A percentile compares a stretch with the other conserved stretches of the same genome.
Conservation (phyloP, 768 basidiomycete genomes). For the Boletales sp. region DNA sequence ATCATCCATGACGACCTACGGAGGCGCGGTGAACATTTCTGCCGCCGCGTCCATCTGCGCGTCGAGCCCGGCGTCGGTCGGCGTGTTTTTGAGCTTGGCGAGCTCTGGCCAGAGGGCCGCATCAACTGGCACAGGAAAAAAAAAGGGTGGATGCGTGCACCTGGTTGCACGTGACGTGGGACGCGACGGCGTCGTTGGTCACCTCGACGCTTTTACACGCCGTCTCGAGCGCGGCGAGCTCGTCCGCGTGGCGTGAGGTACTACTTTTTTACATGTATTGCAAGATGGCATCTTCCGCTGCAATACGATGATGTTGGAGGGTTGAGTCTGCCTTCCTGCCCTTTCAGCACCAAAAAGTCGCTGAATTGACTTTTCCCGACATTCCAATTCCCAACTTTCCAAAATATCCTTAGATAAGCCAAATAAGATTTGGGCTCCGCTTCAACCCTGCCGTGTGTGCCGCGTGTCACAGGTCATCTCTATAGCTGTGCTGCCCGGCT, state of each 20-base stretch:
- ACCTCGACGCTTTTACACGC: conserved; percentile 59
- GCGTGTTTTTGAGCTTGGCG: conserved; percentile 52
- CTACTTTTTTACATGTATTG: conserved; percentile 80
- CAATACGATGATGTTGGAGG: background rate
- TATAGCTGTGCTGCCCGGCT: no score
- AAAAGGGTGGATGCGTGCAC: conserved; percentile 2
- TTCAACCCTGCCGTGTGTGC: no score
- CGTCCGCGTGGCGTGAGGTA: conserved; percentile 43
- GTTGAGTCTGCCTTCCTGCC: no score
- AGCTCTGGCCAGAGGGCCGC: no score
- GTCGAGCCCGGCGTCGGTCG: conserved; percentile 68
- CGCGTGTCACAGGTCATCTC: no score
- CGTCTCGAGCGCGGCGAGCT: conserved; percentile 55
- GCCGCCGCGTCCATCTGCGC: conserved; percentile 48
- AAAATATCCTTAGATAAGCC: no score
- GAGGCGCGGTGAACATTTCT: conserved; percentile 43
- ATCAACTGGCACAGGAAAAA: no score
- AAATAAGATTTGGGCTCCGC: no score
- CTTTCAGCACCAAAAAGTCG: no score
- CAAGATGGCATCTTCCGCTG: conserved; percentile 73
- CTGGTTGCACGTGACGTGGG: conserved; percentile 41
- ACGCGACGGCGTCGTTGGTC: conserved; percentile 49
- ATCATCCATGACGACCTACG: no score
- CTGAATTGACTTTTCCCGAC: no score
- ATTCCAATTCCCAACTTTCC: no score